Conservation (phyloP, 192 early-diverging fungal genomes). For the Coemansia sp. region DNA sequence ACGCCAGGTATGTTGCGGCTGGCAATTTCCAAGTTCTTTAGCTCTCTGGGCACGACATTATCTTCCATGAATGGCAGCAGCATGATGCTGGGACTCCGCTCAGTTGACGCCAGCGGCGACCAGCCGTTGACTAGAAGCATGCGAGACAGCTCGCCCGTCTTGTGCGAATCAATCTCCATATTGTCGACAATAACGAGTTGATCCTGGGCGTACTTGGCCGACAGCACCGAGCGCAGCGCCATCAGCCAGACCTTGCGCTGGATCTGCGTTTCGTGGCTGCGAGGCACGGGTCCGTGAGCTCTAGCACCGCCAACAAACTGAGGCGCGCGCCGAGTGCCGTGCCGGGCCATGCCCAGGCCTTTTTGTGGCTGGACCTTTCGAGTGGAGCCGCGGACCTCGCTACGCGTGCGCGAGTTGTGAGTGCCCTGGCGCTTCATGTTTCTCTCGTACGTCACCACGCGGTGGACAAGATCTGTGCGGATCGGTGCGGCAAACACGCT, state of each 20-base stretch:
- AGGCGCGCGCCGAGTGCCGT: slow-evolving; percentile 79
- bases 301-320: slow-evolving; percentile 84
- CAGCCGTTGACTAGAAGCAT: slow-evolving; percentile 43
- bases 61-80: slow-evolving; percentile 38
- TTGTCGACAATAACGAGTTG: slow-evolving; percentile 84
- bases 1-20: slow-evolving; percentile 62
- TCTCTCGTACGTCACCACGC: slow-evolving; percentile 85
- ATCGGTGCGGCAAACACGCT: slow-evolving; percentile 73
- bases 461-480: slow-evolving; percentile 78
- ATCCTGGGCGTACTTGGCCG: slow-evolving; percentile 85
- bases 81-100: slow-evolving; percentile 21
- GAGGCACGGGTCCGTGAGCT: slow-evolving; percentile 89
- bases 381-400: slow-evolving; percentile 81
- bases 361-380: slow-evolving; percentile 87
- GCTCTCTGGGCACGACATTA: slow-evolving; percentile 16
- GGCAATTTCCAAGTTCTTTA: slow-evolving; percentile 57
- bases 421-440: slow-evolving; percentile 79
- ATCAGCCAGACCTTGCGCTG: slow-evolving; percentile 83
- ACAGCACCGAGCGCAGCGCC: slow-evolving; percentile 79
- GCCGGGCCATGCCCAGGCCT: slow-evolving; percentile 88
- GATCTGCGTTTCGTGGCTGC: slow-evolving; percentile 76
- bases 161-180: slow-evolving; percentile 53
- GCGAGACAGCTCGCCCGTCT: slow-evolving; percentile 59
- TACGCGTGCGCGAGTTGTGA: slow-evolving; percentile 71
- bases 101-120: slow-evolving; percentile 23